phyloP scores from a whole-genome alignment of 257 asterid species.

The Solanum pimpinellifolium region DNA sequence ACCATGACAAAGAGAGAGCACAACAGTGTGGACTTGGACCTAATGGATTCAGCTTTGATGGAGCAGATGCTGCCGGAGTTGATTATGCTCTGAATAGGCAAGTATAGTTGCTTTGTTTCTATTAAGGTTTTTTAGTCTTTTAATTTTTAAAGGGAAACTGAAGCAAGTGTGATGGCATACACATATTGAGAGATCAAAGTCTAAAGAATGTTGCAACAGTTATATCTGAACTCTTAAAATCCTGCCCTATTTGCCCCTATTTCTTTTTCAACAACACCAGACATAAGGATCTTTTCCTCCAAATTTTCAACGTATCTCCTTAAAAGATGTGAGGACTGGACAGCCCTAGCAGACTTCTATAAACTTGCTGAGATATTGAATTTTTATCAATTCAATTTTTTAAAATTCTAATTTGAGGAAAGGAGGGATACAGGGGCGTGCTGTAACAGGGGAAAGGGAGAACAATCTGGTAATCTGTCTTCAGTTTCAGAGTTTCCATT shows the following conservation, averaged over 20 bases:
- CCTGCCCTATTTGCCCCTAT: background rate
- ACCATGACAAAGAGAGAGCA: conserved; percentile 84
- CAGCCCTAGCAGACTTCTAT: background rate
- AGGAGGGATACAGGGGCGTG: background rate
- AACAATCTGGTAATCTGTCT: background rate
- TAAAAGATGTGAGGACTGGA: background rate
- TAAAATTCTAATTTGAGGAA: background rate
- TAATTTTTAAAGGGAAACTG: background rate
- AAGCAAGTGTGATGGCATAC: background rate
- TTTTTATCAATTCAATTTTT: background rate
- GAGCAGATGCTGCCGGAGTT: conserved; percentile 91
- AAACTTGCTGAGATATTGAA: background rate
- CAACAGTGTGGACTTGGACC: conserved; percentile 66
- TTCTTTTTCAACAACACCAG: background rate
- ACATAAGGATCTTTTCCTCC: background rate
- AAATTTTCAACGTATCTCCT: background rate
- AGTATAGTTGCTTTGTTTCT: background rate
- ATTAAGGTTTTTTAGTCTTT: background rate
- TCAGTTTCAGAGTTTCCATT: background rate
- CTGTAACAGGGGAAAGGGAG: background rate
- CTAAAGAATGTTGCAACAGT: background rate
- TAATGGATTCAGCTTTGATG: conserved; percentile 90
- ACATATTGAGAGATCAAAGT: background rate
- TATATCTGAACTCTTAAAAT: background rate
- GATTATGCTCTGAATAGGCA: conserved; percentile 97